A percentile compares a stretch with the other conserved stretches of the same genome.
Conservation (phyloP, 2,329 filamentous ascomycete genomes). For the Rutstroemia sp. region DNA sequence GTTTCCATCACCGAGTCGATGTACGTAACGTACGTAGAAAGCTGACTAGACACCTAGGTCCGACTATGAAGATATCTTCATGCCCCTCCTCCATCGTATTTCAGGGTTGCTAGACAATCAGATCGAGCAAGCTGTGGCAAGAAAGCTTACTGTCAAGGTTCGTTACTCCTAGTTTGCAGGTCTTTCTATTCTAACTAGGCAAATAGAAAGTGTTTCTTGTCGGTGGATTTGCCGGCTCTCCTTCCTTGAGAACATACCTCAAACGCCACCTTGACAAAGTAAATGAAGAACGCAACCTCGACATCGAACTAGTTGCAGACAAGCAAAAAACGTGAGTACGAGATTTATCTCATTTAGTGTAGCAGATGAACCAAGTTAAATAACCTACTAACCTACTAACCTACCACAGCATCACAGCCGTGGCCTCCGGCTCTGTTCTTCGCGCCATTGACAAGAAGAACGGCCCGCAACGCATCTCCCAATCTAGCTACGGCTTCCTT, state of each 20-base stretch:
- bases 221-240: slow-evolving; percentile 21
- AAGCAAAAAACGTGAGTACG: slow-evolving; percentile 6
- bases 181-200: neutral
- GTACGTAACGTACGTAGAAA: neutral
- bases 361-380: neutral
- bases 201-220: slow-evolving; percentile 21
- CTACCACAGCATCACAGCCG: slow-evolving; percentile 13
- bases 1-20: neutral
- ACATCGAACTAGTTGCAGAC: slow-evolving; percentile 8
- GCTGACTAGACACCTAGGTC: neutral
- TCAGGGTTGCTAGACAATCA: slow-evolving; percentile 8
- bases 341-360: neutral
- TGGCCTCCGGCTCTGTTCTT: slow-evolving; percentile 15
- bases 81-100: slow-evolving; percentile 11
- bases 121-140: slow-evolving; percentile 7
- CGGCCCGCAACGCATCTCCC: slow-evolving; percentile 10
- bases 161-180: neutral
- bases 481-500: slow-evolving; percentile 18
- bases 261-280: slow-evolving; percentile 3
- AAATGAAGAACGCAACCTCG: neutral
- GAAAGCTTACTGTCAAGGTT: slow-evolving; percentile 12
- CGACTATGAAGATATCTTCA: slow-evolving; percentile 16
- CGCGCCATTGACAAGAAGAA: slow-evolving; percentile 17
- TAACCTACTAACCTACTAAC: too few relatives aligned
- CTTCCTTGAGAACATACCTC: slow-evolving; percentile 14